Percentiles rank a stretch among this genome's conserved stretches.
Conservation (phyloP, 768 basidiomycete genomes). For the Amanita pallidorosea region DNA sequence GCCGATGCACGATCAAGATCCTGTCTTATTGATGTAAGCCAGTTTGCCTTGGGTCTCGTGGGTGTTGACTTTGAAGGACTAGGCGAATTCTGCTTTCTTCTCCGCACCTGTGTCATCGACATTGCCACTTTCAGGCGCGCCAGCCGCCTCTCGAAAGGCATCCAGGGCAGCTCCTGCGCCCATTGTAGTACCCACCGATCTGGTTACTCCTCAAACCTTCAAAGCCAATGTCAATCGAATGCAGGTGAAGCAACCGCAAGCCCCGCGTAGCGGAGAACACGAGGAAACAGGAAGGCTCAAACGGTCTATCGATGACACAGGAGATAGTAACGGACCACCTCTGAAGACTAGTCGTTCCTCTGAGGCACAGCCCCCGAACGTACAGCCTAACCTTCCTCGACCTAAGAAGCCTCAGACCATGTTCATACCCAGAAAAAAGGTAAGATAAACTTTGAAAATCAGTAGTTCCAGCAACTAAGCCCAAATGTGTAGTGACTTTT, state of each 20-base stretch:
- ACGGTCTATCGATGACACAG: background rate
- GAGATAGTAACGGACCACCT: background rate
- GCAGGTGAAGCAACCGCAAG: background rate
- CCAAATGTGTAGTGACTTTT: slow-evolving; percentile 1
- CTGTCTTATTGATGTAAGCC: slow-evolving; percentile 52
- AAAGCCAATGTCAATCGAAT: slow-evolving; percentile 8
- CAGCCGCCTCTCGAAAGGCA: slow-evolving; percentile 10
- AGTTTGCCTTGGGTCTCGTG: background rate
- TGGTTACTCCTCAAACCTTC: slow-evolving; percentile 28
- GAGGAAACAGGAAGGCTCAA: background rate
- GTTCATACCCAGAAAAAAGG: slow-evolving; percentile 55
- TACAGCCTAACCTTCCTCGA: slow-evolving; percentile 11
- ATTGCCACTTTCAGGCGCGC: slow-evolving; percentile 1
- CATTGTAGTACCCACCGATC: slow-evolving; percentile 17
- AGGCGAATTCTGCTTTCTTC: slow-evolving; percentile 27
- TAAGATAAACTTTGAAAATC: background rate
- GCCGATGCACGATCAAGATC: slow-evolving; percentile 60
- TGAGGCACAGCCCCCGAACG: slow-evolving; percentile 10
- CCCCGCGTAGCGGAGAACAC: background rate
- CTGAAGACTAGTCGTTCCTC: slow-evolving; percentile 11
- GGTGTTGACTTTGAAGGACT: background rate
- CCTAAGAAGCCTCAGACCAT: slow-evolving; percentile 29
- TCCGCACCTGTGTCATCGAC: slow-evolving; percentile 13
- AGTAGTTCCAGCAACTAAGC: background rate
- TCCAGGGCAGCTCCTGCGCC: slow-evolving; percentile 10